Conservation (phyloP, 257 asterid genomes). For the Solanum dulcamara region DNA sequence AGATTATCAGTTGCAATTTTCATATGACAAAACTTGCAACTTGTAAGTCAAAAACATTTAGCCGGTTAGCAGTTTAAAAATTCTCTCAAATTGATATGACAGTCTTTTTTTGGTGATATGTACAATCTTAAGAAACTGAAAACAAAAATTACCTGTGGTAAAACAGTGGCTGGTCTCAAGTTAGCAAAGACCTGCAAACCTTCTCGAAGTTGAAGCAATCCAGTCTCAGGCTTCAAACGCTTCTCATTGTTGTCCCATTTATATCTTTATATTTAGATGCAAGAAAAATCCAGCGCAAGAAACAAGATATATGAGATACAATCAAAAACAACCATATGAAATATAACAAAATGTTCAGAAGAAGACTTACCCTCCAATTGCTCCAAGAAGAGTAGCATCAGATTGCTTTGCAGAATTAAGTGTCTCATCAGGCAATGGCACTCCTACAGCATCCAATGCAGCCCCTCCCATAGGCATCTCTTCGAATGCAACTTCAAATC, state of each 20-base stretch:
- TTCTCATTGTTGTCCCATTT: slow-evolving; percentile 96
- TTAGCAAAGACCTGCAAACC: slow-evolving; percentile 94
- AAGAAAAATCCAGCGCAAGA: background rate
- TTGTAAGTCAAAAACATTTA: background rate
- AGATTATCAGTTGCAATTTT: background rate
- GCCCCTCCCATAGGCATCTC: slow-evolving; percentile 97
- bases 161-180: slow-evolving; percentile 90
- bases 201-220: slow-evolving; percentile 90
- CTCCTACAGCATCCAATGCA: slow-evolving; percentile 88
- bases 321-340: background rate
- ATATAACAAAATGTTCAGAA: background rate
- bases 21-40: background rate
- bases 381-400: slow-evolving; percentile 95
- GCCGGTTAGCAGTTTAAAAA: background rate
- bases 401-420: slow-evolving; percentile 68
- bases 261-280: slow-evolving; percentile 38
- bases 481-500: slow-evolving; percentile 66
- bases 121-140: background rate
- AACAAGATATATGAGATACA: background rate
- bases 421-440: slow-evolving; percentile 91
- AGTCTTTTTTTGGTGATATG: background rate
- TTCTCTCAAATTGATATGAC: background rate
- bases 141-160: slow-evolving; percentile 59
- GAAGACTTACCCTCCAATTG: slow-evolving; percentile 81
- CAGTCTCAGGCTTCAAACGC: slow-evolving; percentile 95